Evolutionary conservation across 139 green algal species (phyloP).

Genomic region (Coelastrella sp.): DNA sequence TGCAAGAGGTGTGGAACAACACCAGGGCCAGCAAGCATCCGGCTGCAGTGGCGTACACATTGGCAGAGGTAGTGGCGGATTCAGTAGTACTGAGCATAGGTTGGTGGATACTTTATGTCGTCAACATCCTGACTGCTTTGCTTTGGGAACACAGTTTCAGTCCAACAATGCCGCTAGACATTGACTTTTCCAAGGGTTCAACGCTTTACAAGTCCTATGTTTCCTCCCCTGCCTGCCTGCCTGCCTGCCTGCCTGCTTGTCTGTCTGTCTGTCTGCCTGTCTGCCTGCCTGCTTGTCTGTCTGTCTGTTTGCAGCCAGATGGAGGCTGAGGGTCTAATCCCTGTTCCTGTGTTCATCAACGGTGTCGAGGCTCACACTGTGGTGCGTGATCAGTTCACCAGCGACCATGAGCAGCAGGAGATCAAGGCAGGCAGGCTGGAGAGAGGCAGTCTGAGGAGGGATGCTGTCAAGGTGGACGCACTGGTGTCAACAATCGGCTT

Average conservation of each 20-base stretch:
- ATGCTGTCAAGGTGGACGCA: constrained; percentile 81
- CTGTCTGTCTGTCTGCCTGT: background rate
- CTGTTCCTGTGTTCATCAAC: constrained; percentile 95
- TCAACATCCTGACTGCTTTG: too few relatives aligned
- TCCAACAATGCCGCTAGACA: background rate
- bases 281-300: too few relatives aligned
- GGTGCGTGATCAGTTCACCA: constrained; percentile 90
- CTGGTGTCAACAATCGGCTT: constrained; percentile 95
- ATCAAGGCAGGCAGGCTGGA: constrained; percentile 4
- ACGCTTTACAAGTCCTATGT: background rate
- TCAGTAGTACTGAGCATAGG: background rate
- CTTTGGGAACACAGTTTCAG: too few relatives aligned
- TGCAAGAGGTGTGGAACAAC: background rate
- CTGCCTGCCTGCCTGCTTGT: too few relatives aligned
- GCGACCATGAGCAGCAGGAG: constrained; percentile 67
- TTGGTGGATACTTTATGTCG: too few relatives aligned
- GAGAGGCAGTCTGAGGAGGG: constrained; percentile 51
- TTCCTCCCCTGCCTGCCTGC: too few relatives aligned
- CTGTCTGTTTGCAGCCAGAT: background rate
- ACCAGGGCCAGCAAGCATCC: background rate
- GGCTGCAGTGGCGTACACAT: too few relatives aligned
- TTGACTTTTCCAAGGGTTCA: background rate
- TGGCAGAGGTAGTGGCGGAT: background rate
- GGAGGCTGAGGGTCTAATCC: constrained; percentile 36
- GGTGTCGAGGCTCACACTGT: constrained; percentile 96